Evolutionary conservation across 2,329 filamentous ascomycete genomes (phyloP), one percentile per base, ranked within the genome.

Genomic region (Laburnicola sp.): DNA sequence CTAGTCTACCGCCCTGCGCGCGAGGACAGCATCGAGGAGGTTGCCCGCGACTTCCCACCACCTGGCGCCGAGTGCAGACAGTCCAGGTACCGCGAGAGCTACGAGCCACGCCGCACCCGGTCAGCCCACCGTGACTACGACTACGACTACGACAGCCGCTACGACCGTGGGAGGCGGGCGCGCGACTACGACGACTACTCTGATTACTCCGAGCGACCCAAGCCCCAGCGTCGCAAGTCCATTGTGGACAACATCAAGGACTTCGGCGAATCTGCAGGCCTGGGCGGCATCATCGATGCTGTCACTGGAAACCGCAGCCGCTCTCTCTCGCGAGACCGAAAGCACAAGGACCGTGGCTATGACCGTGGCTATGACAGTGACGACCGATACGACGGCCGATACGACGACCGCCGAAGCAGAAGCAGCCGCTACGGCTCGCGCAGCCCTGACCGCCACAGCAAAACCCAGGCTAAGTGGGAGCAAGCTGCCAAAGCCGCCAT

Each of bases 401-500:
- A 60, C 37, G 63, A 66, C 47, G 65, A 65, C 40, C 60, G 53
- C 71, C 73, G 52, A 62, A 73, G 58, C 58, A 59, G 52, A 62
- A 73, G 58, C 58, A 59, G 66, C 57, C 57, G 81, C 22, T 83
- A 83, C 51, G 81, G 82, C 57, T 83, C 81, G 37, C 76, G 80
- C 50, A 78, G 77, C 54, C 66, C 66, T 35, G 65, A 62, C 59
- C 78, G 78, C 68, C 78, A 71, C 58, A 71, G 72, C 60, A 89
- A 89, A 63, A 83, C 90, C 40, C 86, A 91, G 60, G 71, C 73
- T 54, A 79, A 80, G 59, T 80, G 78, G 78, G 76, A 79, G 56
- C 91, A 96, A 74, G 91, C 91, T 30, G 90, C 92, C 70, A 93
- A 94, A 78, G 92, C 93, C 30, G 94, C 92, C 21, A 80, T 97